These are phyloP conservation scores for Ceratocystis albifundus DNA, from an alignment of 2,329 filamentous ascomycete species.

Conservation along the genomic window DNA sequence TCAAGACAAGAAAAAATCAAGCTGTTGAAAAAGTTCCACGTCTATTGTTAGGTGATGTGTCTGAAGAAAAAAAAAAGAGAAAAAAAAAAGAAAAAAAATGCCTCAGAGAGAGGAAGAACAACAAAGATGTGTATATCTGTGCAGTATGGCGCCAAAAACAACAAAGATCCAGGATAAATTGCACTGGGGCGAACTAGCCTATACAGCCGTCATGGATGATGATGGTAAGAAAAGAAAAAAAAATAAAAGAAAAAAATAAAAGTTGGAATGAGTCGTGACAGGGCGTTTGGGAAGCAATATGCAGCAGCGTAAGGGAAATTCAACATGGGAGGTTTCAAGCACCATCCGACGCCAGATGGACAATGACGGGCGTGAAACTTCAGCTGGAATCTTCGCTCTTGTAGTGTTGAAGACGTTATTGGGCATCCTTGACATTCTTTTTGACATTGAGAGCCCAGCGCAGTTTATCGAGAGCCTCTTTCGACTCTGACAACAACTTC, in stretches of 20 bases:
- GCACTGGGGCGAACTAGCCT: not conserved
- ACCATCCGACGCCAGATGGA: slow-evolving; percentile 1
- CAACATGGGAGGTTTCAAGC: not conserved
- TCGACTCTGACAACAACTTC: slow-evolving; percentile 45
- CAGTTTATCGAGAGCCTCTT: slow-evolving; percentile 53
- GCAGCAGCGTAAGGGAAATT: not conserved
- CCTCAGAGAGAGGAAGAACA: slow-evolving; percentile 17
- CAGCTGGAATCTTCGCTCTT: too few species aligned
- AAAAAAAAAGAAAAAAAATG: slow-evolving; percentile 10
- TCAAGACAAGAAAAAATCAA: slow-evolving; percentile 4
- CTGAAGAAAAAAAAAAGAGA: slow-evolving; percentile 17
- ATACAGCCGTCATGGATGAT: not conserved
- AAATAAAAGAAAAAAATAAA: slow-evolving; percentile 15
- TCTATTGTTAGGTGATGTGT: slow-evolving; percentile 2
- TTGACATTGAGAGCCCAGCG: slow-evolving; percentile 62
- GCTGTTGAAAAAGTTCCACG: not conserved
- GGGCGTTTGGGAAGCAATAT: slow-evolving; percentile 8
- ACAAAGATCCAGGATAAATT: slow-evolving; percentile 5
- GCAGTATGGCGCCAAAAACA: slow-evolving; percentile 5
- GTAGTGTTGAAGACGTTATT: slow-evolving; percentile 31
- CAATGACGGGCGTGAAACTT: not conserved
- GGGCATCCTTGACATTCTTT: slow-evolving; percentile 45
- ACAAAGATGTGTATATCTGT: slow-evolving; percentile 1
- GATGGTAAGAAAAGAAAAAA: slow-evolving; percentile 23
- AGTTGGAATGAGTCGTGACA: slow-evolving; percentile 10